A percentile compares a stretch with the other conserved stretches of the same genome.
These are phyloP conservation scores for Baudoinia panamericana DNA, from an alignment of 495 filamentous ascomycete species.

Conservation along the genomic window DNA sequence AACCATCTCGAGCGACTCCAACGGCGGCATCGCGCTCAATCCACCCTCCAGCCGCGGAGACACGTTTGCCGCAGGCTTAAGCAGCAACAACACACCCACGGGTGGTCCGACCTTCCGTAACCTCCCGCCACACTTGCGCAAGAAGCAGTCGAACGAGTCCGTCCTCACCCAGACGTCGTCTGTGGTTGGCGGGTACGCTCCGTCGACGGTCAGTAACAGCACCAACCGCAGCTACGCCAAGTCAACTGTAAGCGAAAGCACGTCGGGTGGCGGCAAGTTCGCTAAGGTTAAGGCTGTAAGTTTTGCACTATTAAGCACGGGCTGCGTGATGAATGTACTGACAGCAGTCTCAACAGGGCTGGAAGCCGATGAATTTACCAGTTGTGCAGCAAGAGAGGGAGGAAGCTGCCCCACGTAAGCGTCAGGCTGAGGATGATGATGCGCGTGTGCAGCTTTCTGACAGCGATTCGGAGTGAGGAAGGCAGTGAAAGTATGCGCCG, in stretches of 20 bases:
- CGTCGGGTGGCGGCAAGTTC: conserved; percentile 3
- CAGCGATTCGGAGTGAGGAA: too few species aligned
- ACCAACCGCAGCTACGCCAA: not conserved
- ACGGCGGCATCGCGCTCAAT: not conserved
- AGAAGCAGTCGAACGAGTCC: not conserved
- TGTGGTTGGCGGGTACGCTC: not conserved
- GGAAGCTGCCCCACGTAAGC: too few species aligned
- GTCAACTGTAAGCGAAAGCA: not conserved
- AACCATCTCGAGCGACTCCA: not conserved
- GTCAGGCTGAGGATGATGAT: too few species aligned
- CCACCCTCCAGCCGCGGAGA: not conserved
- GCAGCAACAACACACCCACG: not conserved
- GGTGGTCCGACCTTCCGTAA: too few species aligned
- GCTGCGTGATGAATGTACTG: too few species aligned
- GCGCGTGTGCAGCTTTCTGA: too few species aligned
- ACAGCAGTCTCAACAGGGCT: too few species aligned
- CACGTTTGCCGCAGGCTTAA: not conserved
- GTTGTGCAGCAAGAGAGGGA: too few species aligned
- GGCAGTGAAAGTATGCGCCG: too few species aligned
- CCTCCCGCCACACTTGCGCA: not conserved
- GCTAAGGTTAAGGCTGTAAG: conserved; percentile 1
- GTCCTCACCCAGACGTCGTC: too few species aligned
- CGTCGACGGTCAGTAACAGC: not conserved
- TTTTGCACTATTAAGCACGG: too few species aligned
- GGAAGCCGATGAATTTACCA: too few species aligned